Conservation (phyloP, 768 basidiomycete genomes). For the Mycena rosella region DNA sequence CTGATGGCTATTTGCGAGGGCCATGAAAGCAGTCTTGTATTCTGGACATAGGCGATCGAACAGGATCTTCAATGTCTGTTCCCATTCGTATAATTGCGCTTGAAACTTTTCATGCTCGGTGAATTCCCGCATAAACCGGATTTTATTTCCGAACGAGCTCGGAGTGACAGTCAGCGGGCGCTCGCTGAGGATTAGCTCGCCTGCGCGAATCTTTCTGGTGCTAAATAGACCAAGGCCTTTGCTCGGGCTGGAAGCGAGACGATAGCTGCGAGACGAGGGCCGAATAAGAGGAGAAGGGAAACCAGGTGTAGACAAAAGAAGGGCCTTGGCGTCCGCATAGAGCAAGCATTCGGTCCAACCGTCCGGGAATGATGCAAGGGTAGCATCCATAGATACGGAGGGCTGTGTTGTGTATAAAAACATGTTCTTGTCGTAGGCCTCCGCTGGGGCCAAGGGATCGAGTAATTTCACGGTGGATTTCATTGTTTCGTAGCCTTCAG, state of each 20-base stretch:
- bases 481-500: conserved; percentile 12
- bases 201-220: conserved; percentile 1
- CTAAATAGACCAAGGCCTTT: conserved; percentile 30
- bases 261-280: not conserved
- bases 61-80: conserved; percentile 10
- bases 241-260: conserved; percentile 4
- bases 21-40: conserved; percentile 26
- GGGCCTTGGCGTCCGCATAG: conserved; percentile 10
- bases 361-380: not conserved
- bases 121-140: not conserved
- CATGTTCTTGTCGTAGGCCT: not conserved
- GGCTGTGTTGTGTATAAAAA: conserved; percentile 17
- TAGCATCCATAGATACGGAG: not conserved
- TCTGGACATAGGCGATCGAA: conserved; percentile 41
- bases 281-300: conserved; percentile 23
- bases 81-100: conserved; percentile 5
- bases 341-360: conserved; percentile 28
- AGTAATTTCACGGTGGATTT: conserved; percentile 6
- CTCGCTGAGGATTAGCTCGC: conserved; percentile 31
- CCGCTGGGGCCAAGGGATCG: conserved; percentile 6
- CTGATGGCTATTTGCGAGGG: conserved; percentile 39
- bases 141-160: not conserved
- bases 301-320: conserved; percentile 17
- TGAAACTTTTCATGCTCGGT: not conserved
- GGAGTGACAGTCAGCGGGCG: conserved; percentile 26